Percentiles rank a stretch among this genome's conserved stretches.
phyloP scores from a whole-genome alignment of 176 grass and related monocot species.

The Microstegium vimineum region DNA sequence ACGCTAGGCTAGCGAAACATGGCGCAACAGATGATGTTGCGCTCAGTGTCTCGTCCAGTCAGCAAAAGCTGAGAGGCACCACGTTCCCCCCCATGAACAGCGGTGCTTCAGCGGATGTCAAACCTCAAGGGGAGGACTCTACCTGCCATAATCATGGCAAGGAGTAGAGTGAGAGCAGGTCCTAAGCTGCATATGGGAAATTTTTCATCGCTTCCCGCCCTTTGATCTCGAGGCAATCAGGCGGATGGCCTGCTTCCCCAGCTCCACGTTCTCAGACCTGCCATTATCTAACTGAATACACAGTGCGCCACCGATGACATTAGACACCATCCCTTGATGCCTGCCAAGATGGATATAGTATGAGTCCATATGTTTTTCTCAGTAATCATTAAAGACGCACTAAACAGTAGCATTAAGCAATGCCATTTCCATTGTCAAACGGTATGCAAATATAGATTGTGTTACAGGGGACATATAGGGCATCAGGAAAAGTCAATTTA shows the following conservation, averaged over 20 bases:
- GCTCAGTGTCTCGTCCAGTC: constrained; percentile 24
- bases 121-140: constrained; percentile 1
- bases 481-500: neutral
- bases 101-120: neutral
- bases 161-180: neutral
- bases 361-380: neutral
- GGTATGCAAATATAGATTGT: neutral
- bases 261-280: constrained; percentile 51
- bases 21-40: constrained; percentile 15
- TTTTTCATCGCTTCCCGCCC: constrained; percentile 35
- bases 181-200: neutral
- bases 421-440: neutral
- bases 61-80: neutral
- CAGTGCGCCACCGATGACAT: constrained; percentile 38
- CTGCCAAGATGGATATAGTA: constrained; percentile 27
- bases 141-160: neutral
- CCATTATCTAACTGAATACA: constrained; percentile 55
- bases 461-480: too few species aligned
- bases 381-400: neutral
- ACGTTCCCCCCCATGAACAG: neutral
- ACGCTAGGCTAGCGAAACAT: constrained; percentile 22
- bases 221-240: constrained; percentile 59
- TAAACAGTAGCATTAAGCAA: neutral
- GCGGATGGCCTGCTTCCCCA: constrained; percentile 65
- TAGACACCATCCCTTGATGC: constrained; percentile 59